phyloP scores from a whole-genome alignment of 768 basidiomycete species.

The Tulasnella sp. region DNA sequence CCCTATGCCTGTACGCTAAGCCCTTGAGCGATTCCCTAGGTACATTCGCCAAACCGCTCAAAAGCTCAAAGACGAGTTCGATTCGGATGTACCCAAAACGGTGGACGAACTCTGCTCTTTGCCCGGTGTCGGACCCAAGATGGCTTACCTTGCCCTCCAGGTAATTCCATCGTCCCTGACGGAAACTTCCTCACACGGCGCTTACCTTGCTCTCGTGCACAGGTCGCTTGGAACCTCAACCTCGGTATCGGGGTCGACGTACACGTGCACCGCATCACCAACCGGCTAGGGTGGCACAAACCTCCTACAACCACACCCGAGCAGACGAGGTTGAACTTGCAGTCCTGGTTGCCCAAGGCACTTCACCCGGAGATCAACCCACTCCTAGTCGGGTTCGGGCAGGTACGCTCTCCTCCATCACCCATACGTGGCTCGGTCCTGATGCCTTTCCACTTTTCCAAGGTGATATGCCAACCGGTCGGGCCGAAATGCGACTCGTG shows the following conservation, averaged over 20 bases:
- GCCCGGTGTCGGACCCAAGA: slow-evolving; percentile 91
- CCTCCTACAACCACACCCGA: slow-evolving; percentile 77
- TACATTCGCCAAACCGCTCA: slow-evolving; percentile 67
- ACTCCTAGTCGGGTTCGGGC: slow-evolving; percentile 74
- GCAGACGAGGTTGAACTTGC: slow-evolving; percentile 67
- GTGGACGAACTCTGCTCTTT: slow-evolving; percentile 79
- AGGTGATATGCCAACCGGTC: slow-evolving; percentile 60
- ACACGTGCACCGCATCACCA: slow-evolving; percentile 92
- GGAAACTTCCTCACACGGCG: slow-evolving; percentile 12
- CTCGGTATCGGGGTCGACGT: slow-evolving; percentile 91
- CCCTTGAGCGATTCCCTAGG: slow-evolving; percentile 32
- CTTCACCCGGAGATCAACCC: slow-evolving; percentile 68
- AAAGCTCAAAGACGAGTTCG: slow-evolving; percentile 56
- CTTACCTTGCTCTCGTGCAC: slow-evolving; percentile 22
- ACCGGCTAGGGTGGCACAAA: slow-evolving; percentile 86
- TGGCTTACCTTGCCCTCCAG: slow-evolving; percentile 81
- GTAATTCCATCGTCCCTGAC: slow-evolving; percentile 21
- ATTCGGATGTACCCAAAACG: slow-evolving; percentile 79
- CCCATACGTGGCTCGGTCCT: neutral
- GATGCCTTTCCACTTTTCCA: neutral
- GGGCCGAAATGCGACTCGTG: slow-evolving; percentile 56
- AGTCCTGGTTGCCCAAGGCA: slow-evolving; percentile 73
- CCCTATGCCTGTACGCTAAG: neutral
- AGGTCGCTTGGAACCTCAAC: slow-evolving; percentile 80
- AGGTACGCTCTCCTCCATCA: slow-evolving; percentile 33